Conservation (phyloP, 108 stramenopile species). For the Skeletonema potamos region DNA sequence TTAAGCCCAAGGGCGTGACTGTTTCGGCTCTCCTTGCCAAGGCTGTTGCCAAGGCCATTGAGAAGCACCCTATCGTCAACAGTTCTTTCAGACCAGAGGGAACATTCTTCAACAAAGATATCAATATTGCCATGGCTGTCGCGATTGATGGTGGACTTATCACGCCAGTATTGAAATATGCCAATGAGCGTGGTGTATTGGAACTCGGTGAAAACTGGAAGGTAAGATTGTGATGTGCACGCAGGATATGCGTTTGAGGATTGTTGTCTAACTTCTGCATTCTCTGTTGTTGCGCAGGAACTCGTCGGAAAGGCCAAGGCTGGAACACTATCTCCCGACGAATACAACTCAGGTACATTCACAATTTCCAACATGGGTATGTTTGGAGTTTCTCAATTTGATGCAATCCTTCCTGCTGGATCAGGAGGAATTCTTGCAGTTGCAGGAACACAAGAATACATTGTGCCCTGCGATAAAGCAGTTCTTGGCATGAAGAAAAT, state of each 20-base stretch:
- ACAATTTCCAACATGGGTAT: conserved; percentile 98
- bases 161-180: conserved; percentile 92
- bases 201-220: conserved; percentile 94
- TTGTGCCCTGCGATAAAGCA: conserved; percentile 72
- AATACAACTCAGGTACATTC: conserved; percentile 95
- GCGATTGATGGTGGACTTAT: conserved; percentile 98
- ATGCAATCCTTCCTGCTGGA: conserved; percentile 92
- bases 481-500: conserved; percentile 90
- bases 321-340: conserved; percentile 86
- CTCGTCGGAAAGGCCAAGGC: conserved; percentile 83
- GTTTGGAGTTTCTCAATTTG: conserved; percentile 96
- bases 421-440: conserved; percentile 94
- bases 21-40: conserved; percentile 94
- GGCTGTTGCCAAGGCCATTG: conserved; percentile 92
- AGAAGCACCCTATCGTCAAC: conserved; percentile 96
- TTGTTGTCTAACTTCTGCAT: not conserved
- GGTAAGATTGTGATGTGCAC: conserved; percentile 18
- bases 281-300: conserved; percentile 42
- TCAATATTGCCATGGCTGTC: conserved; percentile 98
- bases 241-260: not conserved
- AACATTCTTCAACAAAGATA: conserved; percentile 90
- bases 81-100: conserved; percentile 84
- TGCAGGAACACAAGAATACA: conserved; percentile 82
- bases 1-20: conserved; percentile 93
- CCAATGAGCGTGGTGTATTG: conserved; percentile 87